phyloP scores from a whole-genome alignment of 1,139 yeast genomes.

The Nakaseomyces kungkrabaensis region DNA sequence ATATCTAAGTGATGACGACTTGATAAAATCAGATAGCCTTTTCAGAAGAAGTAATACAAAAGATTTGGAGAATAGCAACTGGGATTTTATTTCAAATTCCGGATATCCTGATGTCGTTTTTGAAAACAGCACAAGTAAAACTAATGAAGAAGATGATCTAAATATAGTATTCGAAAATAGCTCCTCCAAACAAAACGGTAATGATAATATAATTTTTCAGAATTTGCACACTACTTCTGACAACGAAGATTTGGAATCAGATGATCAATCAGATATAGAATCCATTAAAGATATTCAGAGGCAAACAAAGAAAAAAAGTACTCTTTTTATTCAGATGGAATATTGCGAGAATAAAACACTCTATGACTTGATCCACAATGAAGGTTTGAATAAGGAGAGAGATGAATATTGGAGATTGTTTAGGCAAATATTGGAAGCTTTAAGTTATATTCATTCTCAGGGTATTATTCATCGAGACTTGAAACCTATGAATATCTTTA shows the following conservation, averaged over 20 bases:
- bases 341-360: conserved; percentile 93
- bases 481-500: conserved; percentile 92
- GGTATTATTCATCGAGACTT: conserved; percentile 94
- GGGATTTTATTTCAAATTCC: conserved; percentile 62
- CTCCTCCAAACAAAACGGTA: conserved; percentile 24
- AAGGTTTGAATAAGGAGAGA: conserved; percentile 61
- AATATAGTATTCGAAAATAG: conserved; percentile 50
- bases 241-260: background rate
- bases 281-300: conserved; percentile 1
- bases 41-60: conserved; percentile 23
- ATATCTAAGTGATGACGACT: conserved; percentile 12
- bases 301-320: conserved; percentile 34
- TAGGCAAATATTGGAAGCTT: conserved; percentile 82
- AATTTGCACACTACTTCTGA: background rate
- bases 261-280: background rate
- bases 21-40: conserved; percentile 22
- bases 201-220: conserved; percentile 6
- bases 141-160: conserved; percentile 44
- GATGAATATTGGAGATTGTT: conserved; percentile 85
- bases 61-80: conserved; percentile 18
- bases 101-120: conserved; percentile 50
- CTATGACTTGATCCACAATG: conserved; percentile 63
- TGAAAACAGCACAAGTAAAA: conserved; percentile 37
- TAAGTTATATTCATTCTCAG: conserved; percentile 82
- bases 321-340: conserved; percentile 87